Conservation (phyloP, 225 moss, liverwort and hornwort genomes). For the Antitrichia curtipendula region DNA sequence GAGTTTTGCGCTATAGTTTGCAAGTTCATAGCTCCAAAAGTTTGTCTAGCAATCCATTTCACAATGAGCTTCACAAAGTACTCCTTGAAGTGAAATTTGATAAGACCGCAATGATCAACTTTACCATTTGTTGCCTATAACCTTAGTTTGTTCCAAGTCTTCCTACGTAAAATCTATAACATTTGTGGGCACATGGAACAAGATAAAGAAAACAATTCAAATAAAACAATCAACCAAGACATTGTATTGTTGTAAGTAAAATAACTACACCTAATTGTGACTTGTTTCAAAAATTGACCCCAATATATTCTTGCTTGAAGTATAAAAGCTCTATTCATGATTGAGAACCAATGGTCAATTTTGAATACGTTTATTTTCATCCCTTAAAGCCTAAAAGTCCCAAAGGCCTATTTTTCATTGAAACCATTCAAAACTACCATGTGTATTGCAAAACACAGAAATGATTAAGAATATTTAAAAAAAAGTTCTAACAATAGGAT, state of each 20-base stretch:
- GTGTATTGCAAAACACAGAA: no score
- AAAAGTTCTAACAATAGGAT: no score
- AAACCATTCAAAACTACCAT: neutral
- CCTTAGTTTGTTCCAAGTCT: rapidly evolving
- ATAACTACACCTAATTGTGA: neutral
- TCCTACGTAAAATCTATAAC: neutral
- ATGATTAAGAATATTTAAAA: no score
- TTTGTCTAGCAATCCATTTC: neutral
- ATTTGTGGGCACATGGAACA: neutral
- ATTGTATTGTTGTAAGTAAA: neutral
- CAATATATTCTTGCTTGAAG: rapidly evolving
- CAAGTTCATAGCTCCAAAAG: neutral
- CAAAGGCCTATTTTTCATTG: no score
- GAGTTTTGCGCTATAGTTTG: neutral
- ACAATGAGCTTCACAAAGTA: neutral
- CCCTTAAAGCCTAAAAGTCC: neutral
- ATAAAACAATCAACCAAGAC: neutral
- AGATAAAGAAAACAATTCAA: neutral
- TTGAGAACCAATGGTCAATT: no score
- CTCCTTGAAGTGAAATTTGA: neutral
- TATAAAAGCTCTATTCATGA: neutral
- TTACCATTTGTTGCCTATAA: neutral
- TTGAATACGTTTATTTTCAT: neutral
- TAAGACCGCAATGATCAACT: neutral
- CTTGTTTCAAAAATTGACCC: neutral